phyloP scores from a whole-genome alignment of 2,329 filamentous ascomycete genomes.

The Mycosphaerella arachidis region DNA sequence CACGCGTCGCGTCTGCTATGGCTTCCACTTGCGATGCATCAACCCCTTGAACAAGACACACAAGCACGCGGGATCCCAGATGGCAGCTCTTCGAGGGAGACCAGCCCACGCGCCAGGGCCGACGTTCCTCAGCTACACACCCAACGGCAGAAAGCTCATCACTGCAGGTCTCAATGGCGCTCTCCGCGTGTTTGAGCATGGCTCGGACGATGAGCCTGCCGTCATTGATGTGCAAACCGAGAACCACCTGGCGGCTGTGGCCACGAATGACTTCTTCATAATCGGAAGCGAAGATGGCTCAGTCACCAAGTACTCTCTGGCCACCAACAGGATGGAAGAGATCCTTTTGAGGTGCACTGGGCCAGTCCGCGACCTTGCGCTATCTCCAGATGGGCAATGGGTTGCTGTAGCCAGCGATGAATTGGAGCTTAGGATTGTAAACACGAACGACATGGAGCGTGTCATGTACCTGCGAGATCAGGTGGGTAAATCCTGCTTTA shows the following conservation, averaged over 20 bases:
- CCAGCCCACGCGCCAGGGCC: slow-evolving; percentile 74
- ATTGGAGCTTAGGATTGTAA: slow-evolving; percentile 82
- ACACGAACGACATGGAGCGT: slow-evolving; percentile 69
- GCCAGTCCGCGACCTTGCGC: slow-evolving; percentile 77
- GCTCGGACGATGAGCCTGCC: slow-evolving; percentile 83
- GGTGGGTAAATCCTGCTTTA: slow-evolving; percentile 4
- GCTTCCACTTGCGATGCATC: too few species aligned
- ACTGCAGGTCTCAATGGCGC: slow-evolving; percentile 93
- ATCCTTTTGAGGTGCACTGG: slow-evolving; percentile 80
- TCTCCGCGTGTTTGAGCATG: slow-evolving; percentile 86
- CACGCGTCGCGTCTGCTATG: not conserved
- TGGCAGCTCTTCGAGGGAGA: slow-evolving; percentile 52
- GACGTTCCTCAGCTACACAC: slow-evolving; percentile 85
- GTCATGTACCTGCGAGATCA: slow-evolving; percentile 80
- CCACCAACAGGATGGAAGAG: slow-evolving; percentile 68
- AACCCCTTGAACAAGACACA: too few species aligned
- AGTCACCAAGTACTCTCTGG: slow-evolving; percentile 88
- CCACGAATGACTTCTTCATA: slow-evolving; percentile 77
- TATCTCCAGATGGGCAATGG: slow-evolving; percentile 80
- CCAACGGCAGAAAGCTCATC: slow-evolving; percentile 77
- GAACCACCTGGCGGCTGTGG: slow-evolving; percentile 73
- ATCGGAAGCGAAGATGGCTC: slow-evolving; percentile 90
- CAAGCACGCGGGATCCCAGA: slow-evolving; percentile 3
- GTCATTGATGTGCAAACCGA: slow-evolving; percentile 91
- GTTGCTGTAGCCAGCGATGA: slow-evolving; percentile 96